Percentiles rank a stretch among this genome's conserved stretches.
Conservation (phyloP, 2,329 filamentous ascomycete species). For the Metarhizium rileyi region DNA sequence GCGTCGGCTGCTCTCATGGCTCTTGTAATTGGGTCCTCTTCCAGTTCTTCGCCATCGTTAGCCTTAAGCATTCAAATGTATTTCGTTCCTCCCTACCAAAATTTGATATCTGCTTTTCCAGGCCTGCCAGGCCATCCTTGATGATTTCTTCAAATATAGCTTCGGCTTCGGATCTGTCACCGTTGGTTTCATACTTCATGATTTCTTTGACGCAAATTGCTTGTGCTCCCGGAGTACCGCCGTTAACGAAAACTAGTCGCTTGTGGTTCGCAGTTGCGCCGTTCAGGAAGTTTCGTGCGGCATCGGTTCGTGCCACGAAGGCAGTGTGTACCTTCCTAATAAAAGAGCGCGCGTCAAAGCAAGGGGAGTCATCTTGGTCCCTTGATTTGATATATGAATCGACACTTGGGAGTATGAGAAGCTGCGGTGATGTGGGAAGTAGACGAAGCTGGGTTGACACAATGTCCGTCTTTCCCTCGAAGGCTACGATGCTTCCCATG, state of each 20-base stretch:
- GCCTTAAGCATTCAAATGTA: background rate
- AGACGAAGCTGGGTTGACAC: conserved; percentile 51
- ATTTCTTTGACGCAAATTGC: conserved; percentile 45
- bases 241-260: conserved; percentile 50
- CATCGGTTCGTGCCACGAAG: conserved; percentile 33
- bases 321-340: conserved; percentile 43
- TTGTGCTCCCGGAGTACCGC: conserved; percentile 46
- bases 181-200: conserved; percentile 39
- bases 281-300: conserved; percentile 41
- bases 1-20: conserved; percentile 52
- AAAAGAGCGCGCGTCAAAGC: conserved; percentile 24
- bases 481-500: conserved; percentile 44
- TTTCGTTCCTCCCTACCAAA: conserved; percentile 10
- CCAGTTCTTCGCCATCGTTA: conserved; percentile 31
- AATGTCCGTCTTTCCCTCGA: conserved; percentile 46
- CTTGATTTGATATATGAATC: conserved; percentile 4
- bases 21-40: conserved; percentile 39
- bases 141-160: conserved; percentile 39
- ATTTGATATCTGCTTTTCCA: conserved; percentile 16
- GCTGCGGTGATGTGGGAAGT: conserved; percentile 47
- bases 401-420: conserved; percentile 43
- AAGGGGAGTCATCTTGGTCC: background rate
- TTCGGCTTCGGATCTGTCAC: conserved; percentile 40
- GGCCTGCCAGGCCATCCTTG: conserved; percentile 36
- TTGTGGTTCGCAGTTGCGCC: conserved; percentile 35